Percentiles rank a stretch among this genome's conserved stretches.
These are phyloP conservation scores for Dillenia turbinata DNA, from an alignment of 164 flowering plant genomes.

Conservation along the genomic window DNA sequence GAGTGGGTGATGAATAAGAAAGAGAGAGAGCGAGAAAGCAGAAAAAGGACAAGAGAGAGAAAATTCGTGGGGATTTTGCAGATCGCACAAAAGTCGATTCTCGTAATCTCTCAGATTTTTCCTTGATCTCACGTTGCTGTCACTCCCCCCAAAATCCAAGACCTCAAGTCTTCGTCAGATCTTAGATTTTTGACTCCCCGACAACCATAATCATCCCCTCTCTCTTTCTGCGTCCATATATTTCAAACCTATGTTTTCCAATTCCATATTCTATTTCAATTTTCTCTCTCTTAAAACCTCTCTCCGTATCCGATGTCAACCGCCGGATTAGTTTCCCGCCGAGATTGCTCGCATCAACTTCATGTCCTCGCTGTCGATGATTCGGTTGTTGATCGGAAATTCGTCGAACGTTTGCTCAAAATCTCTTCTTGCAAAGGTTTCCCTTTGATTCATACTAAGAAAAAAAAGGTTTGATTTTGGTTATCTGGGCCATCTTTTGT, in stretches of 20 bases:
- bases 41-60: not conserved
- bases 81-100: not conserved
- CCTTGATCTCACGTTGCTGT: too few species aligned
- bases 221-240: too few species aligned
- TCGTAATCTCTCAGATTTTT: too few species aligned
- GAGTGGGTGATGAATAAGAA: too few species aligned
- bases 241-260: not conserved
- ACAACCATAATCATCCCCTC: too few species aligned
- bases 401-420: slow-evolving; percentile 45
- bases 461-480: too few species aligned
- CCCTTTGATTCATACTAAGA: not conserved
- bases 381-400: slow-evolving; percentile 39
- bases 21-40: too few species aligned
- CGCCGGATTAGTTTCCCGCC: too few species aligned
- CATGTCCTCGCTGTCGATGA: slow-evolving; percentile 62
- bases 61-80: slow-evolving; percentile 1
- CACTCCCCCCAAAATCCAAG: too few species aligned
- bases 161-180: not conserved
- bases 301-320: too few species aligned
- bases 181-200: not conserved
- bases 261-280: not conserved
- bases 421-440: slow-evolving; percentile 44
- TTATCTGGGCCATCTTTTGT: not conserved
- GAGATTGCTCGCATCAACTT: slow-evolving; percentile 15
- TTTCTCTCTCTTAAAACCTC: too few species aligned